Evolutionary conservation across 2,329 filamentous ascomycete species (phyloP).

Genomic region (Cryphonectria parasitica): DNA sequence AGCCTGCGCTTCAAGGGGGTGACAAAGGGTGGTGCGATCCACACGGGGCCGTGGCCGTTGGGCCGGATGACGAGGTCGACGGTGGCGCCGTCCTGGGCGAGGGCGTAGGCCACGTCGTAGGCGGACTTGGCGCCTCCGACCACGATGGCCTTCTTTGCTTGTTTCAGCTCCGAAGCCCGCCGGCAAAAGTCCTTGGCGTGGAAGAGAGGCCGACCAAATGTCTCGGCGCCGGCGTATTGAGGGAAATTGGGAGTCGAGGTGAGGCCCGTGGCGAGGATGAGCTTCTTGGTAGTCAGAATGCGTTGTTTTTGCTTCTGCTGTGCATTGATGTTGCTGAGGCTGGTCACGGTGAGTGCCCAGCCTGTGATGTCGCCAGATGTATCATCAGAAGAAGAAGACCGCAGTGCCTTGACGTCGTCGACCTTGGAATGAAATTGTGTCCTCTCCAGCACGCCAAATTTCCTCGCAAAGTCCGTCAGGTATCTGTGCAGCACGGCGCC

Average conservation of each 20-base stretch:
- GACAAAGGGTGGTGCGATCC: slow-evolving; percentile 59
- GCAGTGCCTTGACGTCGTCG: slow-evolving; percentile 41
- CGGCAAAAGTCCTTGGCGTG: slow-evolving; percentile 49
- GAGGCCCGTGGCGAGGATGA: slow-evolving; percentile 56
- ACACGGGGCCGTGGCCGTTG: slow-evolving; percentile 57
- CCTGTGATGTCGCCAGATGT: slow-evolving; percentile 23
- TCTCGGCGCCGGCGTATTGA: slow-evolving; percentile 40
- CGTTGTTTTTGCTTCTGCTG: slow-evolving; percentile 5
- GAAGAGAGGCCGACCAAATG: slow-evolving; percentile 45
- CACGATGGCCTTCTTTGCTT: slow-evolving; percentile 46
- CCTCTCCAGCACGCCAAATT: slow-evolving; percentile 53
- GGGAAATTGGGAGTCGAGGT: slow-evolving; percentile 51
- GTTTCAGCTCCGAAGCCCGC: slow-evolving; percentile 38
- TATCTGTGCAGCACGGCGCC: slow-evolving; percentile 43
- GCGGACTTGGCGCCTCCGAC: slow-evolving; percentile 62
- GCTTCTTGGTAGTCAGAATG: slow-evolving; percentile 39
- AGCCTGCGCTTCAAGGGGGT: slow-evolving; percentile 64
- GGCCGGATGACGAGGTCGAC: slow-evolving; percentile 57
- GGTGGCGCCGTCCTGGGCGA: slow-evolving; percentile 49
- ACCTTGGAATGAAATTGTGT: slow-evolving; percentile 57
- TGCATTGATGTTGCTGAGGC: neutral
- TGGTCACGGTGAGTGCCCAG: slow-evolving; percentile 32
- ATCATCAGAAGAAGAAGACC: neutral
- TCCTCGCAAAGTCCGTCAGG: slow-evolving; percentile 42
- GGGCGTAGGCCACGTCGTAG: slow-evolving; percentile 61